These are phyloP conservation scores for Kwoniella sp. DNA, from an alignment of 768 basidiomycete species.

Conservation along the genomic window DNA sequence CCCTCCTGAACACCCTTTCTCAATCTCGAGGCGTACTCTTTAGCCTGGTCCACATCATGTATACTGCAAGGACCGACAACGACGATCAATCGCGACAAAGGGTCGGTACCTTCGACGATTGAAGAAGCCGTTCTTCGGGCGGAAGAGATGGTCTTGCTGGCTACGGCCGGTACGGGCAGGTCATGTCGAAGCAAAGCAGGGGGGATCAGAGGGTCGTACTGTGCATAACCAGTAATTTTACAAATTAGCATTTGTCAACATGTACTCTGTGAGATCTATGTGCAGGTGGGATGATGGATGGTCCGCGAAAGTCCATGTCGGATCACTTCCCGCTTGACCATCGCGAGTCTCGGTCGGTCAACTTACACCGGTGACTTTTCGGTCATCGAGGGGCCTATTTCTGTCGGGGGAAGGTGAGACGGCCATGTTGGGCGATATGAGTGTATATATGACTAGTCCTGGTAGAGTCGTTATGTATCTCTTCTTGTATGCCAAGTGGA, in stretches of 20 bases:
- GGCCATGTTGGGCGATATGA: conserved; percentile 28
- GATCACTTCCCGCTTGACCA: too few species aligned
- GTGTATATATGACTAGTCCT: neutral
- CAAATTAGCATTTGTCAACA: neutral
- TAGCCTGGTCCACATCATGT: conserved; percentile 81
- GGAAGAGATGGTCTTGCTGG: conserved; percentile 73
- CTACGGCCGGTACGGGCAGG: conserved; percentile 67
- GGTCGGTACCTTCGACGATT: conserved; percentile 77
- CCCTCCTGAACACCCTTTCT: conserved; percentile 68
- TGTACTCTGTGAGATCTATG: neutral
- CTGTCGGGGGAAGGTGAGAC: conserved; percentile 44
- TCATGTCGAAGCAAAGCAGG: conserved; percentile 89
- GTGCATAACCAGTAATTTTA: neutral
- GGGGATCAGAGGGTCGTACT: conserved; percentile 97
- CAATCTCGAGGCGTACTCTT: conserved; percentile 56
- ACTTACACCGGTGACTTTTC: conserved; percentile 50
- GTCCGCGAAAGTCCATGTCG: too few species aligned
- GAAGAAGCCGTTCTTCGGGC: conserved; percentile 78
- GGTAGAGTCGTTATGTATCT: neutral
- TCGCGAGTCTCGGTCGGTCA: neutral
- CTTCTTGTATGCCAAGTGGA: too few species aligned
- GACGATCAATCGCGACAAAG: conserved; percentile 73
- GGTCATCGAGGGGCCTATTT: conserved; percentile 45
- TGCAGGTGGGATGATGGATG: too few species aligned
- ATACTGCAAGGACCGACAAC: conserved; percentile 96